Base-by-base conservation (phyloP, 768 basidiomycete genomes). In the Russula compacta region DNA sequence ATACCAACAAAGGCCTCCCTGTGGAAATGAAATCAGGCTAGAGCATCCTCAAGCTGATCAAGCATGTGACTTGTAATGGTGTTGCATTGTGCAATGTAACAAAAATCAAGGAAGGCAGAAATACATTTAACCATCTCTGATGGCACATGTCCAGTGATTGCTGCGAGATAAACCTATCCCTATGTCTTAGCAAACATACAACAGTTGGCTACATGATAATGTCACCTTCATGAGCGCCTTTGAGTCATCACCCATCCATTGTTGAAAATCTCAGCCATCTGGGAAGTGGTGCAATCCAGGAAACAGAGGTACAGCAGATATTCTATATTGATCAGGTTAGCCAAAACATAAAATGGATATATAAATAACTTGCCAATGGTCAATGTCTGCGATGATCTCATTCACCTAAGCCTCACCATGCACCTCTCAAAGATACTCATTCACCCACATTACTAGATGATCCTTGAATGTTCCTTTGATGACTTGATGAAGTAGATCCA, bases 71-170 rank as follows among this genome's bases (percentile, higher is more conserved):
- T 59, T 1, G 38, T 44, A 6, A 55, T 32, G 2, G 33, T 36
- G 5, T 58, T 47, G 11, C 59, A 44, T 2, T 53, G 59, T 3
- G 53, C 61, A 9, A 64, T 38, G 35, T 69, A 69, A 51, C 68
- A 69, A 24, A 66, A 64, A 8, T 66, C 54, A 3, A 66, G 21
- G 21, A 66, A 59, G 12, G 57, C 50, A 14, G 36, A 15, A 19
- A 29, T 29, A 3, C 61, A 54, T 39, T 67, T 56, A 3, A 74
- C 65, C 65, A 74, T 70, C 10, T 69, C 53, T 10, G 59, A 36
- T 0, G 72, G 74, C 5, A 76, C 67, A 66, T 71, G 66, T 9
- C 72, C 73, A 2, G 50, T 59, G 53, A 76, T 70, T 0, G 71
- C 70, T 48, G 69, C 56, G 14, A 73, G 58, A 66, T 69, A 74